Base-by-base conservation (phyloP, 805 yeast genomes). In the Myxozyma sirexii region DNA sequence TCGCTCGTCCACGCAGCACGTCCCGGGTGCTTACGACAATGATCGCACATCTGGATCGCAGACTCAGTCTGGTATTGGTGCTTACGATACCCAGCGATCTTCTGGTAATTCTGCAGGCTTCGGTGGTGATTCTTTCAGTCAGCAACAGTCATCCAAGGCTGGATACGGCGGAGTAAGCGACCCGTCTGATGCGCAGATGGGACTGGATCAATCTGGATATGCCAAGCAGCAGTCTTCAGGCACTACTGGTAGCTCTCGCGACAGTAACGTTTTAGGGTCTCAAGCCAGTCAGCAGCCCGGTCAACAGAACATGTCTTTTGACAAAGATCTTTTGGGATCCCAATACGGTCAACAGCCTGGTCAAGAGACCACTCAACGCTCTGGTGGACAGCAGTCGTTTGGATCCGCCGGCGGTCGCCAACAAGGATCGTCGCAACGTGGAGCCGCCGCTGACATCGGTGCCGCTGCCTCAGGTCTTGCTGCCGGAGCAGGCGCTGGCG, bases 21-120 rank as follows among this genome's bases (percentile, higher is more conserved):
- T 42, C 21, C 55, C 48, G 13, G 48, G 48, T 17, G 47, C 45
- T 4, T 39, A 37, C 26, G 45, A 50, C 27, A 39, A 50, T 41
- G 46, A 31, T 5, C 48, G 41, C n/a, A 50, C 47, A 38, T 17
- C 35, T n/a, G 41, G 48, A 12, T 31, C 47, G n/a, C 21, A 17
- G n/a, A 15, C 19, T n/a, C 42, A 38, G n/a, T 39, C 19, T 12
- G 45, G 45, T 12, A 7, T 27, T 13, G 51, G 13, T 7, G 13
- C 29, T 23, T 49, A 17, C 31, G 53, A 24, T 31, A 12, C 17
- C 31, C 53, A 38, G 42, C 21, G 27, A 23, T n/a, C 53, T 48
- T 10, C 51, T 19, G 41, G 38, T 29, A 27, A n/a, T 26, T 13
- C 51, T 29, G 17, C n/a, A n/a, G 51, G 2, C 23, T 17, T 15